Percentiles rank a stretch among this genome's conserved stretches.
Evolutionary conservation across 2,329 filamentous ascomycete genomes (phyloP).

Genomic region (Fusarium albosuccineum): DNA sequence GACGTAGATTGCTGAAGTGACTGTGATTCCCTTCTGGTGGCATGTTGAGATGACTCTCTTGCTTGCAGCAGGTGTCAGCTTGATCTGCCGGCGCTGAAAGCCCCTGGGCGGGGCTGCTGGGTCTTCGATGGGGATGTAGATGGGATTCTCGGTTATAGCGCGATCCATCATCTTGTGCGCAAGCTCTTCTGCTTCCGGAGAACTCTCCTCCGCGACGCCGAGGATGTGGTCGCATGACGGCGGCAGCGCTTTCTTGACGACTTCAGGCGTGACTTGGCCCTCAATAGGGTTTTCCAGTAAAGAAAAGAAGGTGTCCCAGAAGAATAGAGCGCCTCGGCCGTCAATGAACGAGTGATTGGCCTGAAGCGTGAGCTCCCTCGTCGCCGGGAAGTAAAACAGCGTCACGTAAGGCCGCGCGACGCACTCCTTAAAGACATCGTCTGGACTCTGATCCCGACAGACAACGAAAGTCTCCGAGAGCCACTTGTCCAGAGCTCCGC

Average conservation of each 20-base stretch:
- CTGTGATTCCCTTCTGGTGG: not conserved
- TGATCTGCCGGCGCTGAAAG: not conserved
- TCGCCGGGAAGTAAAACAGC: not conserved
- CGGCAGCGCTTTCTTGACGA: not conserved
- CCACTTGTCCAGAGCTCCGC: not conserved
- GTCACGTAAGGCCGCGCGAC: not conserved
- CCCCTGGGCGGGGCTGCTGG: not conserved
- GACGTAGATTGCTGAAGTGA: not conserved
- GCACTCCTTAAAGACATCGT: not conserved
- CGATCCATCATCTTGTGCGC: not conserved
- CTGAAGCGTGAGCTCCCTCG: not conserved
- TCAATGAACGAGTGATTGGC: not conserved
- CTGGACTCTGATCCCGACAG: not conserved
- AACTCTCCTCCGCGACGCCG: not conserved
- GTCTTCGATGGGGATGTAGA: not conserved
- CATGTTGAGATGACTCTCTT: not conserved
- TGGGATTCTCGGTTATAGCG: not conserved
- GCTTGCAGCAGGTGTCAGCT: not conserved
- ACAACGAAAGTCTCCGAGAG: not conserved
- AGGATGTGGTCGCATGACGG: not conserved
- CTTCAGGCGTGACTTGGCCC: not conserved
- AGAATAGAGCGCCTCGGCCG: not conserved
- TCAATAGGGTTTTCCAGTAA: not conserved
- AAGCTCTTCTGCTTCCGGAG: not conserved
- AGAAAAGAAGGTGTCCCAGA: constrained; percentile 6